phyloP scores from a whole-genome alignment of 2,329 filamentous ascomycete genomes.

The Leptodontidium sp. region DNA sequence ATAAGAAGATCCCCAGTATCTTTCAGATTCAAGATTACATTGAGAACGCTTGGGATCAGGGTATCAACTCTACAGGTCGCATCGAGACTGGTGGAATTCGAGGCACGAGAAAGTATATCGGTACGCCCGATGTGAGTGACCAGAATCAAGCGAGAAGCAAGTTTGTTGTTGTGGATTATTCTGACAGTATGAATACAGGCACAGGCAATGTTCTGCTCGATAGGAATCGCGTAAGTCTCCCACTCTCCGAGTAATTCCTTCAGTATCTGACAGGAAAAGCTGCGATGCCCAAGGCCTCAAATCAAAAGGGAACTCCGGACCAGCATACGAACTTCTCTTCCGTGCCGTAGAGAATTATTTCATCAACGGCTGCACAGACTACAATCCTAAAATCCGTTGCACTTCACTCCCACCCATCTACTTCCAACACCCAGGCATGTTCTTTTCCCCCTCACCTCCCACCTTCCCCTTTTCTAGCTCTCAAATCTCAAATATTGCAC shows the following conservation, averaged over 20 bases:
- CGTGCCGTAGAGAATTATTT: conserved; percentile 80
- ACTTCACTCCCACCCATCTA: conserved; percentile 86
- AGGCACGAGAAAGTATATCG: conserved; percentile 94
- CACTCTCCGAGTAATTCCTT: background rate
- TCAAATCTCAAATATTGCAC: too few species aligned
- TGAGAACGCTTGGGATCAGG: conserved; percentile 86
- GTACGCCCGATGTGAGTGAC: conserved; percentile 81
- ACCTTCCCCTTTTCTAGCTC: background rate
- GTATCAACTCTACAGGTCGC: conserved; percentile 78
- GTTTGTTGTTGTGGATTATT: conserved; percentile 1
- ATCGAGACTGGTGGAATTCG: conserved; percentile 86
- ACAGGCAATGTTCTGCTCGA: conserved; percentile 76
- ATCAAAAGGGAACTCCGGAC: conserved; percentile 49
- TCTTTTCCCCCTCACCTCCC: background rate
- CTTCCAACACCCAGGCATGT: conserved; percentile 78
- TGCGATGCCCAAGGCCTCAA: conserved; percentile 70
- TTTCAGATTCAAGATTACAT: conserved; percentile 86
- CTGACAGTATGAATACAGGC: conserved; percentile 60
- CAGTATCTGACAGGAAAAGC: conserved; percentile 46
- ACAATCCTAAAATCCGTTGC: conserved; percentile 67
- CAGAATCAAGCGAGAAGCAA: background rate
- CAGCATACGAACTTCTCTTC: conserved; percentile 60
- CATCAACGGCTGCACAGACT: conserved; percentile 58
- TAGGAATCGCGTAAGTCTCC: conserved; percentile 67
- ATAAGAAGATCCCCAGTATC: conserved; percentile 73